Evolutionary conservation across 2,329 filamentous ascomycete genomes (phyloP), one percentile per base, ranked within the genome.

Genomic region (Cladophialophora psammophila): DNA sequence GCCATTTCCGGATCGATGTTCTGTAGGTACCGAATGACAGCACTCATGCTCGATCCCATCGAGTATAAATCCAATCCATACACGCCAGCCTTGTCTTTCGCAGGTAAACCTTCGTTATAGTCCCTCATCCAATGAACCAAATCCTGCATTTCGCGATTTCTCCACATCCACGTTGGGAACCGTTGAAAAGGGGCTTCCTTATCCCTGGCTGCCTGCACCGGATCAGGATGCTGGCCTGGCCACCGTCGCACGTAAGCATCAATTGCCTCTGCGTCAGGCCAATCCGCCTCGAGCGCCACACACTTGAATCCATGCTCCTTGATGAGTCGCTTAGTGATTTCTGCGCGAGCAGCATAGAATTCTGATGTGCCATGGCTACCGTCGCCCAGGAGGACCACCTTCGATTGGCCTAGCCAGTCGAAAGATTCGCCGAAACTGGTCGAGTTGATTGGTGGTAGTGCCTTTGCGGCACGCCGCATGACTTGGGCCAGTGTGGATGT

Each of bases 91-190:
- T 76, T 74, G 45, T 73, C 66, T 9, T 76, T 71, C 1, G 72
- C 65, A 1, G 78, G 74, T 1, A 77, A 69, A 2, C 67, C 67
- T 3, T 74, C 72, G 63, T 84, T 85, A 69, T 78, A 78, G 20
- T 79, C 72, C 5, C 83, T 78, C 74, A 86, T 77, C 84, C 84
- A 86, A 71, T 85, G 81, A 10, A 83, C 79, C 56, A 86, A 81
- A 2, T 79, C 78, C 63, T 84, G 81, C 69, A 85, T 80, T 69
- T 86, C 84, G 13, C 75, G 74, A 67, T 86, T 86, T 10, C 84
- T 79, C 84, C 84, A 86, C 84, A 86, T 86, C 84, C 84, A 86
- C 3, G 80, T 83, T 13, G 84, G 84, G 56, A 86, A 86, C 32
- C 83, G 78, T 45, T 81, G 76, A 71, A 86, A 86, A 5, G 80